A percentile compares a stretch with the other conserved stretches of the same genome.
Evolutionary conservation across 2,329 filamentous ascomycete species (phyloP).

Genomic region (Dactylellina haptotyla): DNA sequence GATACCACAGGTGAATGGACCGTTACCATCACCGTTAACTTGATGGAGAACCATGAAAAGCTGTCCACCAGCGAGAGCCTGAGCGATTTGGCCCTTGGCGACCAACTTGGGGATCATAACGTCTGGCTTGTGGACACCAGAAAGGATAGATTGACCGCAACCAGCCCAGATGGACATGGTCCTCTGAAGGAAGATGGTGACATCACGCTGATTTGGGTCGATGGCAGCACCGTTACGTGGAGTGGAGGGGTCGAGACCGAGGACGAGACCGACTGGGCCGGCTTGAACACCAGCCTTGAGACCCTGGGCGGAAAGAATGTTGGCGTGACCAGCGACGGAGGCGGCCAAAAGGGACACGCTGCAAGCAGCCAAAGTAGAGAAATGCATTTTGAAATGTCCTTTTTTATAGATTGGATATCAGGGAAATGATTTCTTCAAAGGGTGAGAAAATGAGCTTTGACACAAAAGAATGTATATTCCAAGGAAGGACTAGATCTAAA

Average conservation of each 20-base stretch:
- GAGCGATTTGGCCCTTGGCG: conserved; percentile 3
- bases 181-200: conserved; percentile 19
- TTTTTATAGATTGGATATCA: neutral
- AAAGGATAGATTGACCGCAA: conserved; percentile 1
- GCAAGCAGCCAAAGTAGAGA: neutral
- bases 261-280: conserved; percentile 3
- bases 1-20: conserved; percentile 40
- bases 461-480: neutral
- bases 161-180: neutral
- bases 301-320: conserved; percentile 1
- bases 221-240: conserved; percentile 13
- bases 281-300: conserved; percentile 1
- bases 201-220: conserved; percentile 5
- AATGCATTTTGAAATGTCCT: conserved; percentile 19
- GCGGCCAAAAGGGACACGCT: neutral
- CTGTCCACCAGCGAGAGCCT: conserved; percentile 15
- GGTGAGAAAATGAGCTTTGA: neutral
- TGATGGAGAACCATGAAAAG: conserved; percentile 24
- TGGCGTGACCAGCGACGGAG: neutral
- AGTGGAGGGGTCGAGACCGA: conserved; percentile 9
- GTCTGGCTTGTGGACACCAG: neutral
- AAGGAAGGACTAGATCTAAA: conserved; percentile 1
- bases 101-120: neutral
- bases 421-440: neutral
- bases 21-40: conserved; percentile 42